Percentiles rank a stretch among this genome's conserved stretches.
phyloP scores from a whole-genome alignment of 2,329 filamentous ascomycete species.

The Talaromyces islandicus region DNA sequence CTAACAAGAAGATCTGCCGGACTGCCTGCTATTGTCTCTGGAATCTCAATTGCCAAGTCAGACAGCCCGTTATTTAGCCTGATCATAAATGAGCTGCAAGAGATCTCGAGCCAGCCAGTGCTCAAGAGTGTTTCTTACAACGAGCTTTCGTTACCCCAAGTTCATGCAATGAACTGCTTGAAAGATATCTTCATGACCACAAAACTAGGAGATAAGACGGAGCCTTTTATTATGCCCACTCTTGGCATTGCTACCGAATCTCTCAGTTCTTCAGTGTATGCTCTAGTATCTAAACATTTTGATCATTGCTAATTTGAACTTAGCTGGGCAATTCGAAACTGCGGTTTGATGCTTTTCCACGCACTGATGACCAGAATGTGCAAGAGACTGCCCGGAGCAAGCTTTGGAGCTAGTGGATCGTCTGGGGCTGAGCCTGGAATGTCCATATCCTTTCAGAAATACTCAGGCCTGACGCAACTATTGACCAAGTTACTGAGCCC shows the following conservation, averaged over 20 bases:
- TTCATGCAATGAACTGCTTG: slow-evolving; percentile 89
- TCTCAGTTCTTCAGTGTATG: slow-evolving; percentile 70
- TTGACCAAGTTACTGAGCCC: slow-evolving; percentile 30
- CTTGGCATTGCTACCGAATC: slow-evolving; percentile 75
- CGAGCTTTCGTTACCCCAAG: slow-evolving; percentile 67
- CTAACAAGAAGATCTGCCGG: slow-evolving; percentile 85
- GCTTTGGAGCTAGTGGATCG: slow-evolving; percentile 43
- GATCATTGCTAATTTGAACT: not conserved
- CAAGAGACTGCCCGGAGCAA: slow-evolving; percentile 29
- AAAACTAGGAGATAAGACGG: slow-evolving; percentile 64
- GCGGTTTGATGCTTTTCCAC: slow-evolving; percentile 80
- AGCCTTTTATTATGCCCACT: slow-evolving; percentile 65
- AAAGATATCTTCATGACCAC: slow-evolving; percentile 88
- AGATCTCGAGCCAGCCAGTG: slow-evolving; percentile 28
- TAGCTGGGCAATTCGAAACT: slow-evolving; percentile 92
- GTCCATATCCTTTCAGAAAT: slow-evolving; percentile 35
- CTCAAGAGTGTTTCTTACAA: slow-evolving; percentile 22
- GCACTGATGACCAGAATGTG: slow-evolving; percentile 68
- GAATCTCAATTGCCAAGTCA: slow-evolving; percentile 60
- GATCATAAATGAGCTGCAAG: slow-evolving; percentile 37
- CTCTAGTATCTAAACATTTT: not conserved
- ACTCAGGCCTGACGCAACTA: slow-evolving; percentile 31
- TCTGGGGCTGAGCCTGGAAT: slow-evolving; percentile 40
- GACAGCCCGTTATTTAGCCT: slow-evolving; percentile 43
- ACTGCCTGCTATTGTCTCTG: slow-evolving; percentile 78